phyloP scores from a whole-genome alignment of 2,329 filamentous ascomycete species.

The Alternaria consortialis region DNA sequence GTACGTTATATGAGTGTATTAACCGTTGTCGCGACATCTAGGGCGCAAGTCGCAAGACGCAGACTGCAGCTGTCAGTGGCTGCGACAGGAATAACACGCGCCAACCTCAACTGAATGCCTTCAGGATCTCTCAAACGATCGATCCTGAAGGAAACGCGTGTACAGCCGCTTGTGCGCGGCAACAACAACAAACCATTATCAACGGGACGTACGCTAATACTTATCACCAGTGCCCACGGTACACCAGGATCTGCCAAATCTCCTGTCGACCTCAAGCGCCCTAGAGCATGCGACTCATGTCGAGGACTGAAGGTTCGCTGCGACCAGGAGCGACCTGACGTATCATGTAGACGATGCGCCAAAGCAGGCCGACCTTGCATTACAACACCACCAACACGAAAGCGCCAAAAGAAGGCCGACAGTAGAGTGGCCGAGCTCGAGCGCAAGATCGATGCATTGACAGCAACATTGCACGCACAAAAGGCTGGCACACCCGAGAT shows the following conservation, averaged over 20 bases:
- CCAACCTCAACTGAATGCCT: neutral
- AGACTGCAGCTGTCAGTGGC: neutral
- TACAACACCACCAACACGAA: slow-evolving; percentile 73
- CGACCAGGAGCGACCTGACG: slow-evolving; percentile 75
- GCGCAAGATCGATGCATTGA: slow-evolving; percentile 90
- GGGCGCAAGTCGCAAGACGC: neutral
- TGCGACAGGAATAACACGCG: neutral
- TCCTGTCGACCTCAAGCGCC: slow-evolving; percentile 55
- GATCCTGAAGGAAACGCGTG: neutral
- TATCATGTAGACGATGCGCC: slow-evolving; percentile 71
- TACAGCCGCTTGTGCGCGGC: neutral
- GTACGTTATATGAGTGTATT: slow-evolving; percentile 22
- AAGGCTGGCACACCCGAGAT: slow-evolving; percentile 36
- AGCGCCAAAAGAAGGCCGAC: slow-evolving; percentile 91
- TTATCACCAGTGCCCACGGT: slow-evolving; percentile 29
- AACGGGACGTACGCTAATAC: neutral
- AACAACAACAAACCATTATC: neutral
- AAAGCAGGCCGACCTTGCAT: slow-evolving; percentile 79
- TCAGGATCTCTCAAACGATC: neutral
- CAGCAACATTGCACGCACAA: slow-evolving; percentile 75
- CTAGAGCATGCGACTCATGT: slow-evolving; percentile 59
- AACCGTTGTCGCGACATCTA: neutral
- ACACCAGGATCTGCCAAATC: slow-evolving; percentile 46
- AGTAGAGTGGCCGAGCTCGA: slow-evolving; percentile 88
- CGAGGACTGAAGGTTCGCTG: slow-evolving; percentile 73